Conservation (phyloP, 352 stramenopile genomes). For the Thalassiosira sp. region DNA sequence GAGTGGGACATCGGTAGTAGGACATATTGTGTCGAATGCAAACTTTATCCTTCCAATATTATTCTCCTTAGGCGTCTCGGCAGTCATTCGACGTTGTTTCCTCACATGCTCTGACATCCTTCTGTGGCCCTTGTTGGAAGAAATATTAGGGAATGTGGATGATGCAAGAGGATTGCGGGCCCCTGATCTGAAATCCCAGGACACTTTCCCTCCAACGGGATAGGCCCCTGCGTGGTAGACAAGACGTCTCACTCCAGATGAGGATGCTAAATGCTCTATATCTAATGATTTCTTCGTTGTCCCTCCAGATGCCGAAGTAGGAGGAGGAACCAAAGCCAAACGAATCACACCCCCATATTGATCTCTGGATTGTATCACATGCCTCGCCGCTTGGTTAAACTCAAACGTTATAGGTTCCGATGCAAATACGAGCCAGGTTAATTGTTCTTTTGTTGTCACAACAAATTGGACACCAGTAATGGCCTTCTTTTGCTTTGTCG, state of each 20-base stretch:
- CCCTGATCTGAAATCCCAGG: slow-evolving; percentile 64
- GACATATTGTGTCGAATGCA: slow-evolving; percentile 55
- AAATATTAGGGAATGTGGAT: slow-evolving; percentile 13
- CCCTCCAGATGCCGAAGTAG: background rate
- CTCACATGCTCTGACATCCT: slow-evolving; percentile 4
- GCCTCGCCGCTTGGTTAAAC: slow-evolving; percentile 54
- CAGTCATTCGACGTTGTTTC: slow-evolving; percentile 7
- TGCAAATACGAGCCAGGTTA: slow-evolving; percentile 75
- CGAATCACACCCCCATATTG: slow-evolving; percentile 66
- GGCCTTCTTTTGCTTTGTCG: slow-evolving; percentile 35
- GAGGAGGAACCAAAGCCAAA: slow-evolving; percentile 63
- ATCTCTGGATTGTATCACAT: slow-evolving; percentile 51
- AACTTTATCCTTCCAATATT: slow-evolving; percentile 66
- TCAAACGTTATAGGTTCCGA: slow-evolving; percentile 71
- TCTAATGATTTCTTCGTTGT: slow-evolving; percentile 15
- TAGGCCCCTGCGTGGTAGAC: slow-evolving; percentile 77
- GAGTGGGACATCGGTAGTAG: slow-evolving; percentile 42
- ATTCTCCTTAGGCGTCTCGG: slow-evolving; percentile 19
- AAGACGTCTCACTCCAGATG: slow-evolving; percentile 67
- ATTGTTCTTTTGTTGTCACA: slow-evolving; percentile 62
- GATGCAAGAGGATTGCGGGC: slow-evolving; percentile 14
- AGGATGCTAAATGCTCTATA: slow-evolving; percentile 36
- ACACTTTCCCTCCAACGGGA: slow-evolving; percentile 60
- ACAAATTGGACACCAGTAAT: slow-evolving; percentile 77
- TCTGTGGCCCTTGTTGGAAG: slow-evolving; percentile 26